Base-by-base conservation (phyloP, 805 yeast genomes). In the Aciculoconidium aculeatum region DNA sequence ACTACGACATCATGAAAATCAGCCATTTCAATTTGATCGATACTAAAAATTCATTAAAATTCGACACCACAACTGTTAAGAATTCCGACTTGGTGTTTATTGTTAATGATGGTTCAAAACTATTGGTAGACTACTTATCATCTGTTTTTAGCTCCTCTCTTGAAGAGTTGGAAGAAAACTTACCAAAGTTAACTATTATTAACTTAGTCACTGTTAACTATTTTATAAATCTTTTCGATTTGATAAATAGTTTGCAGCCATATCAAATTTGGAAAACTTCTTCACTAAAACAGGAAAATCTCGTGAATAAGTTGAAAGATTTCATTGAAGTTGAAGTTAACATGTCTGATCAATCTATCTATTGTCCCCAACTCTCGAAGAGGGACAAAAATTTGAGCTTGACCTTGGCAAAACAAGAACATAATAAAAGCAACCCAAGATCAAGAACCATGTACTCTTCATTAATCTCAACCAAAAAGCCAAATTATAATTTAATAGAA, bases 121-220 rank as follows among this genome's bases (percentile, higher is more conserved):
- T 37, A 4, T 44, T 61, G 26, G 43, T 53, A 4, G 57, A 56
- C 19, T 47, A 41, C 21, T 37, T 55, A 22, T 27, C 41, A 3
- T 31, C 34, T 17, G 36, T 45, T 11, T 40, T 45, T 23, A 12
- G 18, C n/a, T 16, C 25, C 11, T 25, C 21, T 10, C 17, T 17
- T 9, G 13, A 20, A 9, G 14, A 9, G 4, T 36, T 34, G 5
- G 39, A 34, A 6, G 39, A 25, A 4, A 18, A 18, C 6, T 14
- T 32, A 7, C 61, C 64, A 0, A 53, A 53, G 35, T 23, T 63
- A 18, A 52, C 60, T 9, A 48, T 64, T 7, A 51, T 64, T 23
- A 64, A 64, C 34, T 38, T 63, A 42, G 53, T 62, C 40, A 55
- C 64, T 4, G 54, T 53, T 20, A 62, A 64, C 39, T 64, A 61